phyloP scores from a whole-genome alignment of 108 stramenopile genomes.

The Nannochloropsis gaditana region DNA sequence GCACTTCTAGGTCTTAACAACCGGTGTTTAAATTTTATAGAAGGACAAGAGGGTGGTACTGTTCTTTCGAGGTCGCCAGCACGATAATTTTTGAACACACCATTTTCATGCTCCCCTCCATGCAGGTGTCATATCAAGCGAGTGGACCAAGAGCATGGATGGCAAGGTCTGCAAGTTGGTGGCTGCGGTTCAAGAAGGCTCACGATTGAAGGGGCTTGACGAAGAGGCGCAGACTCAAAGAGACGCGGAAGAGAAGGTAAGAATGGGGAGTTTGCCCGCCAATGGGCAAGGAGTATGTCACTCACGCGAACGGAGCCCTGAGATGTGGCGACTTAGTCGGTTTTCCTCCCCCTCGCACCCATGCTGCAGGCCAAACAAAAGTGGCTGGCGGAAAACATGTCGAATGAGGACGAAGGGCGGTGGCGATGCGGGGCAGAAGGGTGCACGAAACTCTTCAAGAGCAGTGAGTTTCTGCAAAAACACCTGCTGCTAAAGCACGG shows the following conservation, averaged over 20 bases:
- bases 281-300: too few relatives aligned
- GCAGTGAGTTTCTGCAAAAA: not conserved
- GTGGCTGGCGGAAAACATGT: slow-evolving; percentile 11
- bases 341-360: too few relatives aligned
- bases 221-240: not conserved
- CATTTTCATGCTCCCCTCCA: not conserved
- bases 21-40: too few relatives aligned
- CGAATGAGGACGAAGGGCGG: not conserved
- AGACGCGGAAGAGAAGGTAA: not conserved
- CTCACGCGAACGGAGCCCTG: too few relatives aligned
- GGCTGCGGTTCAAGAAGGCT: not conserved
- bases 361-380: not conserved
- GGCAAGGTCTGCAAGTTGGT: not conserved
- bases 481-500: slow-evolving; percentile 14
- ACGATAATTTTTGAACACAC: too few relatives aligned
- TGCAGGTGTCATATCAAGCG: not conserved
- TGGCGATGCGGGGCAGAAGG: not conserved
- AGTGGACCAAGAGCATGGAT: not conserved
- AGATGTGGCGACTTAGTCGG: too few relatives aligned
- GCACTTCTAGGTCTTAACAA: too few relatives aligned
- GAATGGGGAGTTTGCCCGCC: not conserved
- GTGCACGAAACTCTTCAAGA: slow-evolving; percentile 25
- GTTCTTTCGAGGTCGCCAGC: too few relatives aligned
- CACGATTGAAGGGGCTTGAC: not conserved
- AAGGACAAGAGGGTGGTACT: too few relatives aligned